phyloP scores from a whole-genome alignment of 345 rosid genomes.

The Citrus medica region DNA sequence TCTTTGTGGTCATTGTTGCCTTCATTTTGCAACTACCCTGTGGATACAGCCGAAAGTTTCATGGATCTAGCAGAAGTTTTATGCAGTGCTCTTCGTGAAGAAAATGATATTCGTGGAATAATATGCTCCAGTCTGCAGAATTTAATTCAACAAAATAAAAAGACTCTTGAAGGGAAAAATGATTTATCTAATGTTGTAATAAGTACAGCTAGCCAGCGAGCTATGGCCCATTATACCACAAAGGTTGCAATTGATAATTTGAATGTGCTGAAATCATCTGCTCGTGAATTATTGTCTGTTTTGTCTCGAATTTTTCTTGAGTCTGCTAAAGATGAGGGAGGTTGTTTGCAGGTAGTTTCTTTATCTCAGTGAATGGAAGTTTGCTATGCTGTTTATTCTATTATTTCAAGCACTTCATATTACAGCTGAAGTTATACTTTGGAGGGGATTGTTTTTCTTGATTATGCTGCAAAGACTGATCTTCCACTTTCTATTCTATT shows the following conservation, averaged over 20 bases:
- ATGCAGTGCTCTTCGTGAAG: constrained; percentile 57
- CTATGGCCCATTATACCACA: constrained; percentile 45
- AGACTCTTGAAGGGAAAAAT: constrained; percentile 39
- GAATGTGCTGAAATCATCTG: constrained; percentile 51
- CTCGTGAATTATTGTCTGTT: constrained; percentile 59
- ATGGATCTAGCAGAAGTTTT: constrained; percentile 53
- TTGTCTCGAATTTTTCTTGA: constrained; percentile 65
- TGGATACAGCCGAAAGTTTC: constrained; percentile 76
- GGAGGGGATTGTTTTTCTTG: not conserved
- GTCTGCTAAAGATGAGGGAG: constrained; percentile 81
- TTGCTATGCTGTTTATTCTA: not conserved
- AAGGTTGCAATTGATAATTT: constrained; percentile 59
- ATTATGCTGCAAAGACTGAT: not conserved
- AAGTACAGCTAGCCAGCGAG: constrained; percentile 48
- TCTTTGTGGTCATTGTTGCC: constrained; percentile 94
- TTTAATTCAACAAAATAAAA: constrained; percentile 73
- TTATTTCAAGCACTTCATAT: not conserved
- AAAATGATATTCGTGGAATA: constrained; percentile 60
- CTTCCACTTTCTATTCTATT: not conserved
- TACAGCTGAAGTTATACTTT: not conserved
- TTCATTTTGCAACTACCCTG: constrained; percentile 87
- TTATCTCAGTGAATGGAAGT: not conserved
- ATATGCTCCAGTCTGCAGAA: constrained; percentile 74
- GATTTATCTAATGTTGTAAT: constrained; percentile 31
- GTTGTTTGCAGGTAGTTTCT: constrained; percentile 76